Evolutionary conservation across 345 rosid species (phyloP).

Genomic region (Raphanus raphanistrum): DNA sequence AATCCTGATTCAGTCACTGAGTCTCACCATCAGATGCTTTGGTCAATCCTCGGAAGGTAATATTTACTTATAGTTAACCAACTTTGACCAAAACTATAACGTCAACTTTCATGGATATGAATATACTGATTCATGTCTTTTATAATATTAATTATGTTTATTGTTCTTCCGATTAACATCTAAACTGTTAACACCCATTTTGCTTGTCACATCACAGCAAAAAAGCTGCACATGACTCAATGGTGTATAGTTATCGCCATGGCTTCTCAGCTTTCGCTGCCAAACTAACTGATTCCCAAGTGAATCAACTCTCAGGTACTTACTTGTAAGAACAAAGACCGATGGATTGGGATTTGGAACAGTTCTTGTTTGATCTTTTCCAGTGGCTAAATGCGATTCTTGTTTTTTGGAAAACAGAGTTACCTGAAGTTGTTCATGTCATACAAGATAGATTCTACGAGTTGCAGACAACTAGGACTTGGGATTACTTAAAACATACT

Average conservation of each 20-base stretch:
- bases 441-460: constrained; percentile 55
- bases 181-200: not conserved
- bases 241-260: constrained; percentile 69
- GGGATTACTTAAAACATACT: constrained; percentile 63
- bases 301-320: constrained; percentile 50
- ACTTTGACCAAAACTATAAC: constrained; percentile 1
- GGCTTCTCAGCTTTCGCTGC: constrained; percentile 78
- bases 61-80: not conserved
- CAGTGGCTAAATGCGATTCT: not conserved
- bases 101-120: not conserved
- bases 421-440: constrained; percentile 60
- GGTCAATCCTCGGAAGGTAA: constrained; percentile 59
- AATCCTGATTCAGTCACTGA: constrained; percentile 45
- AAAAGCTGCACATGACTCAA: constrained; percentile 45
- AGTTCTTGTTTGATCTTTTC: not conserved
- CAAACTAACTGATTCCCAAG: constrained; percentile 55
- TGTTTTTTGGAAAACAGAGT: constrained; percentile 32
- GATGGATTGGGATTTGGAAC: too few species aligned
- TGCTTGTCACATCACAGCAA: constrained; percentile 43
- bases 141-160: not conserved
- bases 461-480: constrained; percentile 65
- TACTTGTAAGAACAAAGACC: not conserved
- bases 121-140: not conserved
- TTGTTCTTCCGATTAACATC: not conserved
- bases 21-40: constrained; percentile 66